Base-by-base conservation (phyloP, 2,329 filamentous ascomycete genomes). In the Ramularia collo-cygni region DNA sequence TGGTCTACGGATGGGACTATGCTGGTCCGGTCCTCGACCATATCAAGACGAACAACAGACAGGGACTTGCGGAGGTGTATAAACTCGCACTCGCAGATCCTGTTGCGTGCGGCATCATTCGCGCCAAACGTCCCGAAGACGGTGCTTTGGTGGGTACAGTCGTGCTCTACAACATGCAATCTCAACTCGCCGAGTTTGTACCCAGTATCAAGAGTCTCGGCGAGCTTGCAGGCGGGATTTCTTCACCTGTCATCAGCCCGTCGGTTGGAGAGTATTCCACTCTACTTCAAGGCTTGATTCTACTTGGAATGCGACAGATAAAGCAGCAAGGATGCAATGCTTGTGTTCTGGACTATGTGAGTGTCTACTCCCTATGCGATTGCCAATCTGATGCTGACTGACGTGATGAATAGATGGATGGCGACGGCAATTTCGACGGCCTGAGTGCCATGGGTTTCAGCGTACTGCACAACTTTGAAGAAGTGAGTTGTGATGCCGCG, bases 261-360 rank as follows among this genome's bases (percentile, higher is more conserved):
- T 74, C 75, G 2, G 73, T 78, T 1, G 77, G 76, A 34, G 77
- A 82, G 44, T 83, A 85, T 55, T 77, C 81, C 18, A 80, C 75
- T 0, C 63, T 92, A 19, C 72, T 90, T 43, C 86, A 93, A 64
- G 86, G 86, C 0, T 64, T 94, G 48, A 83, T 86, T 10, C 64
- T 93, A 46, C 77, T 94, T 66, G 85, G 84, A 1, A 79, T 92
- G 54, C 76, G 84, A 42, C 86, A 92, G 64, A 84, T 87, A 61
- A 90, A 89, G 62, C 76, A 76, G 52, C 77, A 89, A 58, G 85
- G 83, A 46, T 80, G 83, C 37, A 75, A 76, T 48, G 79, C 79
- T 43, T 84, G 82, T 37, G 69, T 93, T 33, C 64, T 94, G 42
- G 86, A 87, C 60, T 89, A 85, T 76, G 86, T 92, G 66, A 70